Evolutionary conservation across 129 eudicot species (phyloP).

Genomic region (Calendula officinalis): DNA sequence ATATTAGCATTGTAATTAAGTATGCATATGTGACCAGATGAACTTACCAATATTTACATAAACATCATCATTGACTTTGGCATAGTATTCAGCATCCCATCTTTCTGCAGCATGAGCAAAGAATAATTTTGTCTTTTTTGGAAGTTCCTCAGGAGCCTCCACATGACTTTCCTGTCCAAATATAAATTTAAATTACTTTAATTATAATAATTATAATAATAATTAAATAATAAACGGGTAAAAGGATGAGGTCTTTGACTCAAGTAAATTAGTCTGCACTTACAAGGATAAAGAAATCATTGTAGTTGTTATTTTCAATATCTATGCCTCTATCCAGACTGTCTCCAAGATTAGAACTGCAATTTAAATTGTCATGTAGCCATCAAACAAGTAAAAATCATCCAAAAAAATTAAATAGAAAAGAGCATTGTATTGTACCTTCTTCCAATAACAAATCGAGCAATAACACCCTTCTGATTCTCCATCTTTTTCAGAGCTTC

Average conservation of each 20-base stretch:
- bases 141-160: constrained; percentile 77
- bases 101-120: constrained; percentile 81
- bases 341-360: constrained; percentile 90
- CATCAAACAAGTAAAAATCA: constrained; percentile 14
- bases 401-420: neutral
- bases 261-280: constrained; percentile 14
- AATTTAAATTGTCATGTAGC: constrained; percentile 26
- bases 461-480: constrained; percentile 73
- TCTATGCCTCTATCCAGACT: constrained; percentile 84
- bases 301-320: constrained; percentile 56
- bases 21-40: neutral
- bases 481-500: constrained; percentile 68
- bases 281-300: constrained; percentile 84
- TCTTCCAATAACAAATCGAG: constrained; percentile 94
- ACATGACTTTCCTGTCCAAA: constrained; percentile 75
- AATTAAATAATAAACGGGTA: neutral
- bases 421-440: constrained; percentile 44
- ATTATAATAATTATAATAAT: neutral
- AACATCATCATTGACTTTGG: constrained; percentile 87
- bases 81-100: constrained; percentile 92
- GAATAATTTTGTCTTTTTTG: constrained; percentile 78
- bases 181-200: constrained; percentile 13
- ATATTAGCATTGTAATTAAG: neutral
- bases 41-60: constrained; percentile 77
- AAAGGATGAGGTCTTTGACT: neutral